Evolutionary conservation across 2,329 filamentous ascomycete genomes (phyloP).

Genomic region (Magnaporthiopsis incrustans): DNA sequence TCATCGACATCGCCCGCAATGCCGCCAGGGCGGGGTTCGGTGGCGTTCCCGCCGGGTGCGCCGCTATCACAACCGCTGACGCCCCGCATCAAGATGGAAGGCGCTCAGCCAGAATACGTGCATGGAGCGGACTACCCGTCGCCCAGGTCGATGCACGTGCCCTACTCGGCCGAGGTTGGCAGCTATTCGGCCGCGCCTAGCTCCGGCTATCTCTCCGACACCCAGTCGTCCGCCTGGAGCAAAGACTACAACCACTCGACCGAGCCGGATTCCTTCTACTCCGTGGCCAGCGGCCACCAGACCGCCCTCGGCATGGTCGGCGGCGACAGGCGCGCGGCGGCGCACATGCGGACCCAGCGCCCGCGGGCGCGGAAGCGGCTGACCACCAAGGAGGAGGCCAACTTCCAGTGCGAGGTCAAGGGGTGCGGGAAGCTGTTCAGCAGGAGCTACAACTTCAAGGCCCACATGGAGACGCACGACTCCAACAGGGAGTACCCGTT

Average conservation of each 20-base stretch:
- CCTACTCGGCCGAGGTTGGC: conserved; percentile 21
- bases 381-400: conserved; percentile 62
- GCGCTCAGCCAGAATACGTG: conserved; percentile 23
- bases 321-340: not conserved
- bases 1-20: conserved; percentile 21
- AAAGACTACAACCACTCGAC: conserved; percentile 20
- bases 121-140: conserved; percentile 32
- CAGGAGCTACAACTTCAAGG: conserved; percentile 77
- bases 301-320: not conserved
- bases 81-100: conserved; percentile 33
- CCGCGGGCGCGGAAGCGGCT: conserved; percentile 39
- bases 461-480: conserved; percentile 79
- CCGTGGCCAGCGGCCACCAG: conserved; percentile 7
- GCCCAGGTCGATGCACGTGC: conserved; percentile 26
- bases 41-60: conserved; percentile 21
- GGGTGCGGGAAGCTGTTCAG: conserved; percentile 74
- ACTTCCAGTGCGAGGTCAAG: conserved; percentile 58
- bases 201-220: conserved; percentile 30
- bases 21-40: conserved; percentile 9
- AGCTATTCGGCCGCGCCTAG: conserved; percentile 20
- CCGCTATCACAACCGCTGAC: conserved; percentile 16
- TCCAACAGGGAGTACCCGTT: conserved; percentile 64
- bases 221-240: conserved; percentile 27
- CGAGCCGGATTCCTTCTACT: conserved; percentile 21
- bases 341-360: conserved; percentile 10